These are phyloP conservation scores for Geotrichum siamense DNA, from an alignment of 1,139 yeast genomes.

Conservation along the genomic window DNA sequence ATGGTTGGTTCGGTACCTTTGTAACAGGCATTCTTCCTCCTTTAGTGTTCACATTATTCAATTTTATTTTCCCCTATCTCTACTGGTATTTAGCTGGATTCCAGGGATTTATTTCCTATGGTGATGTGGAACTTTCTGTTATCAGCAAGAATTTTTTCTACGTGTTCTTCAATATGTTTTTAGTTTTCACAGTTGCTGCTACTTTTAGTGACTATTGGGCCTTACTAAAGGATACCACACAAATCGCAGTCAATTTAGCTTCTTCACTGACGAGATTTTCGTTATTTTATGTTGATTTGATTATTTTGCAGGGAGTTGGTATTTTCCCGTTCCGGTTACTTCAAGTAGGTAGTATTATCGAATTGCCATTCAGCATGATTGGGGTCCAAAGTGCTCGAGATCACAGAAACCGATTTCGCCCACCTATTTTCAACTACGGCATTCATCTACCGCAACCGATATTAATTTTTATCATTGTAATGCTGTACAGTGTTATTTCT, in stretches of 20 bases:
- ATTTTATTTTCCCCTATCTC: conserved; percentile 65
- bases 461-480: conserved; percentile 62
- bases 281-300: conserved; percentile 73
- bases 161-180: conserved; percentile 74
- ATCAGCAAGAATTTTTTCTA: conserved; percentile 77
- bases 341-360: conserved; percentile 58
- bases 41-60: conserved; percentile 64
- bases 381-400: conserved; percentile 62
- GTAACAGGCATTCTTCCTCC: conserved; percentile 78
- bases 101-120: conserved; percentile 73
- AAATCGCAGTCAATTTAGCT: conserved; percentile 72
- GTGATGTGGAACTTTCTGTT: conserved; percentile 73
- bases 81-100: conserved; percentile 59
- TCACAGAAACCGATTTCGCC: conserved; percentile 59
- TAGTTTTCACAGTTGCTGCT: conserved; percentile 77
- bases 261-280: conserved; percentile 62
- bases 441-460: conserved; percentile 76
- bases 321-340: conserved; percentile 74
- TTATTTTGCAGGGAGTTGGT: conserved; percentile 75
- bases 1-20: conserved; percentile 52
- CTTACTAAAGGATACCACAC: conserved; percentile 65
- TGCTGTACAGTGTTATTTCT: conserved; percentile 71
- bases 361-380: conserved; percentile 52
- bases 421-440: conserved; percentile 77
- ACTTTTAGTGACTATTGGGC: conserved; percentile 62